These are phyloP conservation scores for Nidularia pulvinata DNA, from an alignment of 768 basidiomycete genomes.

Conservation along the genomic window DNA sequence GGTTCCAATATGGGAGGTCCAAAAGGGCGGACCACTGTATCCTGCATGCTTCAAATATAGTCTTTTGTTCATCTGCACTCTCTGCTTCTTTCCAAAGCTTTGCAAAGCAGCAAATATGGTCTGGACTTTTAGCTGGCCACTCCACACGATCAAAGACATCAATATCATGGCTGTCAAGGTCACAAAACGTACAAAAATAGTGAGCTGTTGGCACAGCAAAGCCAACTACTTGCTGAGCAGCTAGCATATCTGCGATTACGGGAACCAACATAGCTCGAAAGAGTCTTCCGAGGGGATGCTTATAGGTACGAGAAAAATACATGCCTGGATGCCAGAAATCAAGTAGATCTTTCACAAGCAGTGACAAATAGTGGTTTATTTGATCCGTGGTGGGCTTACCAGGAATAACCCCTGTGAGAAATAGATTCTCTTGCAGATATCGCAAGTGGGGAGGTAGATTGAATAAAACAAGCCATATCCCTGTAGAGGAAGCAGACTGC, in stretches of 20 bases:
- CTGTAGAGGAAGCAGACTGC: conserved; percentile 15
- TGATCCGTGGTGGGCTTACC: conserved; percentile 29
- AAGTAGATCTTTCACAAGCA: conserved; percentile 31
- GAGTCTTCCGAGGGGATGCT: conserved; percentile 15
- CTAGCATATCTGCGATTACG: conserved; percentile 30
- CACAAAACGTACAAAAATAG: conserved; percentile 17
- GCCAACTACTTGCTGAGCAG: conserved; percentile 20
- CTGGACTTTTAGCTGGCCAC: neutral
- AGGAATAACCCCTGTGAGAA: conserved; percentile 37
- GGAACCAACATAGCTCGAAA: conserved; percentile 24
- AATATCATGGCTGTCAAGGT: conserved; percentile 4
- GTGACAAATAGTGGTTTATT: conserved; percentile 29
- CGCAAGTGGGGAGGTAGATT: conserved; percentile 30
- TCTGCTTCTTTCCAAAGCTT: conserved; percentile 13
- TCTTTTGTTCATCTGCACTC: conserved; percentile 7
- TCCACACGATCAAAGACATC: neutral
- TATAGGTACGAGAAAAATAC: conserved; percentile 17
- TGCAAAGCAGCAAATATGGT: neutral
- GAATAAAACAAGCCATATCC: conserved; percentile 23
- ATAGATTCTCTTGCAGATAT: conserved; percentile 37
- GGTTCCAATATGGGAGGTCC: conserved; percentile 11
- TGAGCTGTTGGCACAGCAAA: conserved; percentile 7
- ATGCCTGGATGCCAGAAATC: conserved; percentile 27
- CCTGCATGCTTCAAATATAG: conserved; percentile 14
- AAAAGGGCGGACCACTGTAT: conserved; percentile 25